Evolutionary conservation across 1,139 yeast species (phyloP).

Genomic region (Geotrichum bryndzae): DNA sequence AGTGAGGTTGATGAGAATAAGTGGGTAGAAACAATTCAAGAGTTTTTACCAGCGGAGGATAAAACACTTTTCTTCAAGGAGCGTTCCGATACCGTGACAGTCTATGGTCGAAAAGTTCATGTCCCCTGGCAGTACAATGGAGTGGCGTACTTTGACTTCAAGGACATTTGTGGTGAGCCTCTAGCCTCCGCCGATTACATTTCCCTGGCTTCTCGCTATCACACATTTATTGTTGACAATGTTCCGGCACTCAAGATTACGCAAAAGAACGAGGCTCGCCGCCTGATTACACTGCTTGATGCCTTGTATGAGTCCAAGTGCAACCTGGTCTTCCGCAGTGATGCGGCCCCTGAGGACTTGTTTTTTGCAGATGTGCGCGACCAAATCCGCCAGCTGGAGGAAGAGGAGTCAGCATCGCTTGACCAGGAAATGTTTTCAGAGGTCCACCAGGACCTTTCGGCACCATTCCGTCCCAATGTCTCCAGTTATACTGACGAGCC

Average conservation of each 20-base stretch:
- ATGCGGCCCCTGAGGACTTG: slow-evolving; percentile 45
- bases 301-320: slow-evolving; percentile 66
- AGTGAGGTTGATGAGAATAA: slow-evolving; percentile 28
- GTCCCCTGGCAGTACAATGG: slow-evolving; percentile 45
- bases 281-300: slow-evolving; percentile 61
- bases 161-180: slow-evolving; percentile 51
- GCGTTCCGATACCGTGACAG: slow-evolving; percentile 39
- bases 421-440: slow-evolving; percentile 67
- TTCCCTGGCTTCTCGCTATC: slow-evolving; percentile 55
- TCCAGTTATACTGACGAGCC: slow-evolving; percentile 41
- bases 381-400: slow-evolving; percentile 25
- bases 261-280: slow-evolving; percentile 62
- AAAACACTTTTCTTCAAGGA: slow-evolving; percentile 20
- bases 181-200: slow-evolving; percentile 67
- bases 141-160: slow-evolving; percentile 48
- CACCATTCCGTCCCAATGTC: slow-evolving; percentile 67
- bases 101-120: slow-evolving; percentile 49
- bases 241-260: slow-evolving; percentile 55
- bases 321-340: slow-evolving; percentile 48
- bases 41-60: slow-evolving; percentile 17
- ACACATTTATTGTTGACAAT: slow-evolving; percentile 51
- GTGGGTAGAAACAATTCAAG: slow-evolving; percentile 38
- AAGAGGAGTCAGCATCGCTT: slow-evolving; percentile 32
- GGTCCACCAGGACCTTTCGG: slow-evolving; percentile 52
- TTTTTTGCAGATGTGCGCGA: slow-evolving; percentile 48